Evolutionary conservation across 108 stramenopile species (phyloP).

Genomic region (Poteriospumella lacustris): DNA sequence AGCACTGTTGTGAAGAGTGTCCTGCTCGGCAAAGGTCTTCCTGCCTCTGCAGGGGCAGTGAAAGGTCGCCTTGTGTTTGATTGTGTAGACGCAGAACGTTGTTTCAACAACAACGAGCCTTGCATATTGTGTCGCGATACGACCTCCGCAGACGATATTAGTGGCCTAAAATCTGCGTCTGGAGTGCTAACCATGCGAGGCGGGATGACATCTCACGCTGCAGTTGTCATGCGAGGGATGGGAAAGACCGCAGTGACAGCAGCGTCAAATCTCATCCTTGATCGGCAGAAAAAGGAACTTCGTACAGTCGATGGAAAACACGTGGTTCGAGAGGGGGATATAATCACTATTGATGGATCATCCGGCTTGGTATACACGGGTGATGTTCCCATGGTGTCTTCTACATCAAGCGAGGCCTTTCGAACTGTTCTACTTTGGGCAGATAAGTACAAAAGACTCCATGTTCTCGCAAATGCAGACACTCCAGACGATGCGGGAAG

Average conservation of each 20-base stretch:
- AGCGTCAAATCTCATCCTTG: background rate
- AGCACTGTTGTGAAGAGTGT: background rate
- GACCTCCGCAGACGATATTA: constrained; percentile 4
- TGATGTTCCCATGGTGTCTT: background rate
- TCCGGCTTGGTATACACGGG: background rate
- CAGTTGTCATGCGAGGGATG: constrained; percentile 9
- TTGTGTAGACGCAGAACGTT: background rate
- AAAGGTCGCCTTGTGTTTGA: background rate
- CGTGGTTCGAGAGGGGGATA: background rate
- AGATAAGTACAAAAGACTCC: background rate
- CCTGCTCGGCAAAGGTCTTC: background rate
- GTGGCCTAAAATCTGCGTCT: background rate
- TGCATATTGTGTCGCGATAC: background rate
- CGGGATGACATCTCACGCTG: background rate
- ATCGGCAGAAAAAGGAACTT: background rate
- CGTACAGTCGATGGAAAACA: background rate
- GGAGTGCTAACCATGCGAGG: background rate
- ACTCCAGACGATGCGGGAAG: background rate
- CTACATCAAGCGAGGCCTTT: background rate
- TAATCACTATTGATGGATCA: constrained; percentile 11
- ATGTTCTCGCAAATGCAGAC: constrained; percentile 14
- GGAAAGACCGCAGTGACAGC: background rate
- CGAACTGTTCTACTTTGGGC: constrained; percentile 3
- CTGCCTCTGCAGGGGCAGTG: background rate
- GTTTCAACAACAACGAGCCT: background rate